Base-by-base conservation (phyloP, 1,139 yeast species). In the Zygosaccharomyces sapae region DNA sequence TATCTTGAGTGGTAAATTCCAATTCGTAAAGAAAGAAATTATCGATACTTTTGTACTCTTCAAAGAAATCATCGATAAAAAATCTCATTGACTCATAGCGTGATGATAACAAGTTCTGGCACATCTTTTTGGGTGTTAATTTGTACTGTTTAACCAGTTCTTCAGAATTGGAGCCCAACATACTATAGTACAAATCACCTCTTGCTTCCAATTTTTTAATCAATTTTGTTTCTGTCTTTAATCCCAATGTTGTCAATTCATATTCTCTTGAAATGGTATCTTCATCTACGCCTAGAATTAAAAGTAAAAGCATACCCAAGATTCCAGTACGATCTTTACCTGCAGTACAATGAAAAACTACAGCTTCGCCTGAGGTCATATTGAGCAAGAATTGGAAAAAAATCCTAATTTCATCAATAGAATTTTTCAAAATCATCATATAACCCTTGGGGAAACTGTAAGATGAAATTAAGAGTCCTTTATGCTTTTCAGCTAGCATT, bases 321-420 rank as follows among this genome's bases (percentile, higher is more conserved):
- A 86, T 72, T 0, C 96, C 96, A 0, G 96, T 87, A 43, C 95
- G 74, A 62, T 88, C 96, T 62, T 86, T 87, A 2, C 96, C 96
- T 0, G 94, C 94, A 2, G 90, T 80, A 65, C 95, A 87, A 61
- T 86, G 94, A 62, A 82, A 79, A 5, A 84, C 68, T 52, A 86
- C 70, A 1, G 60, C 50, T 20, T 51, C 48, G 3, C 49, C 36
- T 2, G 80, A 78, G 2, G 75, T 74, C 29, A 71, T 62, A 52
- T 83, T 86, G 39, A 81, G 70, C 38, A 87, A 70, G 56, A 70
- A 76, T 43, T 68, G 66, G 55, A 83, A 79, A 29, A 84, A 71
- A 1, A 63, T 60, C 43, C 66, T 71, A 58, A 77, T 80, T 2
- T 78, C 69, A 2, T 55, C 58, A 1, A 57, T 61, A 1, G 88